These are phyloP conservation scores for Mycena rebaudengoi DNA, from an alignment of 768 basidiomycete genomes.

Conservation along the genomic window DNA sequence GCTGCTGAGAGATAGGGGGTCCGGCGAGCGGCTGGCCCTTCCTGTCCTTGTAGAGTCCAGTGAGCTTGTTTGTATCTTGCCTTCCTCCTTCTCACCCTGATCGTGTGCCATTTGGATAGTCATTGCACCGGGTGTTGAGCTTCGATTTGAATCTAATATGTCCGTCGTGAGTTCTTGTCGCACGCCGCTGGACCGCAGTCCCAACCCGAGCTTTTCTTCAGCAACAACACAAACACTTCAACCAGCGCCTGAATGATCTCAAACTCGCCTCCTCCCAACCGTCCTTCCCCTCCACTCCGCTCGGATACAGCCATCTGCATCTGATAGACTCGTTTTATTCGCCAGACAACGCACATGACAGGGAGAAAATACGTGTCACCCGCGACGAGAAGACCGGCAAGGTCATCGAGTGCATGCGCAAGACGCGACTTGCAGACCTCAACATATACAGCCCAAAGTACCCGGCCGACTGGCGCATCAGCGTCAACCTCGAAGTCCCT, in stretches of 20 bases:
- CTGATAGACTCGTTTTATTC: slow-evolving; percentile 84
- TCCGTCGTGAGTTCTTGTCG: slow-evolving; percentile 64
- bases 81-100: slow-evolving; percentile 10
- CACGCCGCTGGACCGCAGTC: slow-evolving; percentile 21
- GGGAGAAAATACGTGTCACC: slow-evolving; percentile 83
- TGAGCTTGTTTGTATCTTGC: slow-evolving; percentile 45
- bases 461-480: slow-evolving; percentile 90
- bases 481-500: slow-evolving; percentile 91
- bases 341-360: slow-evolving; percentile 42
- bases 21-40: slow-evolving; percentile 66
- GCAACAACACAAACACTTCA: slow-evolving; percentile 90
- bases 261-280: slow-evolving; percentile 65
- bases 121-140: slow-evolving; percentile 67
- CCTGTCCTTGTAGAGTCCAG: slow-evolving; percentile 88
- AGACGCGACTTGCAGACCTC: slow-evolving; percentile 86
- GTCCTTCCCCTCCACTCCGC: slow-evolving; percentile 59
- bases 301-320: slow-evolving; percentile 80
- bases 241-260: slow-evolving; percentile 85
- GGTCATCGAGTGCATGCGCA: slow-evolving; percentile 76
- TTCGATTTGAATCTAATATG: slow-evolving; percentile 95
- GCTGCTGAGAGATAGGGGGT: slow-evolving; percentile 64
- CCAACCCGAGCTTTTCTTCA: slow-evolving; percentile 41
- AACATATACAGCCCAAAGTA: slow-evolving; percentile 88
- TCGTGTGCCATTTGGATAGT: slow-evolving; percentile 55
- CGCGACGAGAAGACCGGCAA: slow-evolving; percentile 75